Conservation (phyloP, 257 asterid genomes). For the Datura wrightii region DNA sequence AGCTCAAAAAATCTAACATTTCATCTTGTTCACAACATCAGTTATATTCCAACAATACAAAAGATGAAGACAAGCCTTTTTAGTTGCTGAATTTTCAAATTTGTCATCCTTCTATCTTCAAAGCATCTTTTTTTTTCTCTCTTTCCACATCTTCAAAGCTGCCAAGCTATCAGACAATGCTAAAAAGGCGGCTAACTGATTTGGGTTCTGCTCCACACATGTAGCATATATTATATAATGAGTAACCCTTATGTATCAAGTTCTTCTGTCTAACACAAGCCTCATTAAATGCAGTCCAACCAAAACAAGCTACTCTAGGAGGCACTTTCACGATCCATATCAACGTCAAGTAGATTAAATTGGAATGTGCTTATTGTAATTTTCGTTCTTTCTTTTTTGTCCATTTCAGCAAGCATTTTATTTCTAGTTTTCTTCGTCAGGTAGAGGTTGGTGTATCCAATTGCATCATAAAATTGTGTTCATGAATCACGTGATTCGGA, state of each 20-base stretch:
- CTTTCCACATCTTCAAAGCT: not conserved
- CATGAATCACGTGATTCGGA: not conserved
- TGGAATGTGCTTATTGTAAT: slow-evolving; percentile 15
- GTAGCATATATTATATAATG: not conserved
- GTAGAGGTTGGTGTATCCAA: not conserved
- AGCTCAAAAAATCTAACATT: not conserved
- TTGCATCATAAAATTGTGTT: slow-evolving; percentile 3
- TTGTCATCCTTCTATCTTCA: not conserved
- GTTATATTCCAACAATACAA: not conserved
- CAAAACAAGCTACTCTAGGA: not conserved
- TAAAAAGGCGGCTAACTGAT: not conserved
- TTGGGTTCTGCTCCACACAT: not conserved
- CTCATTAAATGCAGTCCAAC: not conserved
- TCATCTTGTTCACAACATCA: not conserved
- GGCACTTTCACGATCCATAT: not conserved
- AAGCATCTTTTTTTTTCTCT: not conserved
- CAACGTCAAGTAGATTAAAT: not conserved
- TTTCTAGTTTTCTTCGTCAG: not conserved
- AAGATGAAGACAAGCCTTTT: not conserved
- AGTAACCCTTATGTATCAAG: not conserved
- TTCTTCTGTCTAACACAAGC: not conserved
- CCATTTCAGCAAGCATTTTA: not conserved
- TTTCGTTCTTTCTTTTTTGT: not conserved
- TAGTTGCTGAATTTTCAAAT: not conserved
- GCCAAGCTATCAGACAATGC: not conserved